Conservation (phyloP, 2,329 filamentous ascomycete species). For the Elsinoe fawcettii region DNA sequence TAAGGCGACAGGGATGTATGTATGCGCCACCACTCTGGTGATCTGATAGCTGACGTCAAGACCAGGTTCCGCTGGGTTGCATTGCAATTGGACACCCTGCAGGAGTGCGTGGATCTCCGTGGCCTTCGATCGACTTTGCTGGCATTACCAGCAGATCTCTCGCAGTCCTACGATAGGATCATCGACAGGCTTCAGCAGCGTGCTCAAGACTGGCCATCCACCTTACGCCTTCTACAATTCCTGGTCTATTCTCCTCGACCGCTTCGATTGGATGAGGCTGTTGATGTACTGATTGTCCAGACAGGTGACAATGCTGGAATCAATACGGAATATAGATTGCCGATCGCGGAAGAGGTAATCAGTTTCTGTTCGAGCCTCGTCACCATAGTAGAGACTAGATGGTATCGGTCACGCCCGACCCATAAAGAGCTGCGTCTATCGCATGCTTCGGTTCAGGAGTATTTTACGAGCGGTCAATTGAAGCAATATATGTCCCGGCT, state of each 20-base stretch:
- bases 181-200: constrained; percentile 18
- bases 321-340: too few species aligned
- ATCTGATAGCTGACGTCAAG: not conserved
- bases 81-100: constrained; percentile 24
- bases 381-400: too few species aligned
- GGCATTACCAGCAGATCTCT: constrained; percentile 21
- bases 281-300: constrained; percentile 16
- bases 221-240: constrained; percentile 20
- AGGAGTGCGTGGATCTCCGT: constrained; percentile 18
- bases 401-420: too few species aligned
- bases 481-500: not conserved
- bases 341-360: too few species aligned
- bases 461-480: not conserved
- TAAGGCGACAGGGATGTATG: constrained; percentile 26
- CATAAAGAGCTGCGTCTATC: too few species aligned
- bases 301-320: not conserved
- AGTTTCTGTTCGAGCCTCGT: too few species aligned
- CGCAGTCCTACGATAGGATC: constrained; percentile 25
- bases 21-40: too few species aligned
- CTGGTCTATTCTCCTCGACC: constrained; percentile 21
- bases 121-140: constrained; percentile 16
- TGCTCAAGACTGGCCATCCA: constrained; percentile 9
- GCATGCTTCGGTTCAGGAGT: too few species aligned
- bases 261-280: constrained; percentile 20
- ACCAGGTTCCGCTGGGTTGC: constrained; percentile 25